Evolutionary conservation across 2,329 filamentous ascomycete genomes (phyloP), one percentile per base, ranked within the genome.

Genomic region (Fusarium floridanum): DNA sequence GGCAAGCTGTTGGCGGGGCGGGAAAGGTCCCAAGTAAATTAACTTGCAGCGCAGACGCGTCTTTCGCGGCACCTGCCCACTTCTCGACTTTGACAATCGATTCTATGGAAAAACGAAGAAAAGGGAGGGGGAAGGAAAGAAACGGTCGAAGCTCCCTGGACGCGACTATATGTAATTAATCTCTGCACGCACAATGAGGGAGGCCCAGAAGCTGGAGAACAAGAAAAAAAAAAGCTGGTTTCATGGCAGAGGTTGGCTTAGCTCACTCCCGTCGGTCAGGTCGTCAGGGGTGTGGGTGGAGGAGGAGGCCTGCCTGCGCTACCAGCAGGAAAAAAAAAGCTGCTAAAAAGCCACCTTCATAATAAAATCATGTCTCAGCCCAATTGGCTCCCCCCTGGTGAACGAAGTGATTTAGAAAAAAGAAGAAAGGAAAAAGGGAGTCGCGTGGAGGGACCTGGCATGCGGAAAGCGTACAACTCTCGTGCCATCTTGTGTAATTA

Each of bases 321-420:
- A 68, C 66, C 48, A 32, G 45, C 24, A 64, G 61, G 71, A 66
- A 14, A 73, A 66, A 68, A 68, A 73, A 70, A 67, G 59, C 67
- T 65, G 70, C 76, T 72, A 74, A 62, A 41, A 8, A 67, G 60
- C 32, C 57, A 32, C 62, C 62, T 63, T 70, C 67, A 70, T 77
- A 68, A 76, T 77, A 77, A 77, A 77, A 73, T 77, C 76, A 77
- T 81, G 80, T 81, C 80, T 82, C 79, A 80, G 74, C 69, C 72
- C 63, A 60, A 59, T 61, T 50, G 65, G 60, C 61, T 37, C 24
- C 55, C 63, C 56, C 32, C 53, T 65, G 24, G 24, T 53, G 48
- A 16, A 53, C 48, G 14, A 34, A 39, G 24, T 59, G 48, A 36
- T 64, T 63, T 53, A 27, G 45, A 16, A 65, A 41, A 17, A 41